A percentile compares a stretch with the other conserved stretches of the same genome.
Conservation (phyloP, 176 grass and related monocot species). For the Aechmea fasciata region DNA sequence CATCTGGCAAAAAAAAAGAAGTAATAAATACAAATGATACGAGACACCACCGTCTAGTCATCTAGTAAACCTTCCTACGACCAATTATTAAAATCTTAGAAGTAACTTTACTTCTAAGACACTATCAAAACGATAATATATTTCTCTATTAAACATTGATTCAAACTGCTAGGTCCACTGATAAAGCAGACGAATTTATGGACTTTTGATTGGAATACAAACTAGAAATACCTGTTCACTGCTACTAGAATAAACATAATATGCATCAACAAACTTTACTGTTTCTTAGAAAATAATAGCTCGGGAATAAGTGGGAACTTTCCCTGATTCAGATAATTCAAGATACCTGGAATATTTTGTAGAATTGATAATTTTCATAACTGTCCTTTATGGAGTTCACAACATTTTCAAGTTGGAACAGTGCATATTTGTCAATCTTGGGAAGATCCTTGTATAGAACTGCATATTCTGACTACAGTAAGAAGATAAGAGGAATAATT, state of each 20-base stretch:
- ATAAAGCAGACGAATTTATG: not conserved
- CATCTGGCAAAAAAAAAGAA: constrained; percentile 40
- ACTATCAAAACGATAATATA: no score
- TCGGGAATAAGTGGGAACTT: not conserved
- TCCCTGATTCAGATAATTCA: not conserved
- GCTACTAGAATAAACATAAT: not conserved
- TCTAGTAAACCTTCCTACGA: no score
- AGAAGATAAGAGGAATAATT: constrained; percentile 5
- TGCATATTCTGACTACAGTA: constrained; percentile 43
- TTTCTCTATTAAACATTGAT: no score
- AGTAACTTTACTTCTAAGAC: no score
- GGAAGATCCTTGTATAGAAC: constrained; percentile 65
- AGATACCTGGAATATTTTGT: constrained; percentile 93
- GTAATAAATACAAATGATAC: not conserved
- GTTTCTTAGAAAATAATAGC: not conserved
- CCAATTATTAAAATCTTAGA: no score
- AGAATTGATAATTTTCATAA: constrained; percentile 88
- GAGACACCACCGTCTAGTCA: not conserved
- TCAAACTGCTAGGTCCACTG: no score
- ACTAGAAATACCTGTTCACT: not conserved
- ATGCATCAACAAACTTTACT: not conserved
- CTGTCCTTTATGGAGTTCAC: constrained; percentile 66
- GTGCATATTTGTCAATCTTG: constrained; percentile 82
- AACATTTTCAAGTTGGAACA: constrained; percentile 90
- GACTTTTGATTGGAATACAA: not conserved